Percentiles rank a stretch among this genome's conserved stretches.
phyloP scores from a whole-genome alignment of 2,329 filamentous ascomycete species.

The Colletotrichum chlorophyti region DNA sequence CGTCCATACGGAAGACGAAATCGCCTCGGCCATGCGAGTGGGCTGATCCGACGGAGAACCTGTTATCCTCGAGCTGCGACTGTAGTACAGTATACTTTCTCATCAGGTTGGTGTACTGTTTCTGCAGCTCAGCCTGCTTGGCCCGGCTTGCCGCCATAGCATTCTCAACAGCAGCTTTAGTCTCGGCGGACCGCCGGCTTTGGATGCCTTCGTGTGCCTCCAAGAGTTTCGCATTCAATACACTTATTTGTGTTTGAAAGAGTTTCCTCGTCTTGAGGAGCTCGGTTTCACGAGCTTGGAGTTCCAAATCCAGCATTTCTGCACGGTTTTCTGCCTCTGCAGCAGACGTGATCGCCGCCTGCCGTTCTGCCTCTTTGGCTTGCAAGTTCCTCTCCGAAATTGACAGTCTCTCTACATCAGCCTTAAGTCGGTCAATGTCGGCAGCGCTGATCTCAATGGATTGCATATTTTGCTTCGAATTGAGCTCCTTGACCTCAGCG shows the following conservation, averaged over 20 bases:
- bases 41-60: constrained; percentile 25
- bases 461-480: constrained; percentile 68
- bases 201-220: constrained; percentile 41
- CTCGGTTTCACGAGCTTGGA: constrained; percentile 59
- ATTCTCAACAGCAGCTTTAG: constrained; percentile 49
- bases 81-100: constrained; percentile 61
- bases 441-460: constrained; percentile 66
- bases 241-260: constrained; percentile 57
- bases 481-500: constrained; percentile 72
- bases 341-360: constrained; percentile 62
- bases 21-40: constrained; percentile 26
- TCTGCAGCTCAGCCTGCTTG: constrained; percentile 61
- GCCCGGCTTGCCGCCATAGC: constrained; percentile 58
- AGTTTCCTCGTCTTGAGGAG: constrained; percentile 48
- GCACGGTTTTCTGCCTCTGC: constrained; percentile 65
- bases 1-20: constrained; percentile 29
- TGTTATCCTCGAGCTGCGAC: constrained; percentile 37
- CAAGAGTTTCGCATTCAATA: constrained; percentile 53
- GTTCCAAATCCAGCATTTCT: constrained; percentile 63
- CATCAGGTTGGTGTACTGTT: constrained; percentile 55
- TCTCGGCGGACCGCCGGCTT: constrained; percentile 33
- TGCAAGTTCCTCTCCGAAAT: constrained; percentile 68
- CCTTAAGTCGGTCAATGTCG: constrained; percentile 65
- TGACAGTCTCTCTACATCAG: constrained; percentile 66
- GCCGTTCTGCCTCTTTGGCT: constrained; percentile 66